These are phyloP conservation scores for Termitomyces sp. DNA, from an alignment of 768 basidiomycete species.

Conservation along the genomic window DNA sequence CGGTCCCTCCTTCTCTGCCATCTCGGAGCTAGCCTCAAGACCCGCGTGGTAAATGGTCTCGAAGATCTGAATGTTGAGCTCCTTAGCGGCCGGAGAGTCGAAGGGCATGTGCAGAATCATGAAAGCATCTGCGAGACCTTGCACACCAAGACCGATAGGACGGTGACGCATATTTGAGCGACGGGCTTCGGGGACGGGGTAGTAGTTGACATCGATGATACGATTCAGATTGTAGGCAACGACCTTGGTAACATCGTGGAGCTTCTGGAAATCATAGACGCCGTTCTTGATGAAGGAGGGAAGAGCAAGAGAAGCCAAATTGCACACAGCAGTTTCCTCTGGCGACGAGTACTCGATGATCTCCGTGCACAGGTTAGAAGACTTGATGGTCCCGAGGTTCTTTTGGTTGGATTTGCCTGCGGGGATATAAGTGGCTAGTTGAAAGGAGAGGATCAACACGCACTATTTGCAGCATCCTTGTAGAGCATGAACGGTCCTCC, in stretches of 20 bases:
- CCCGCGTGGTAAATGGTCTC: slow-evolving; percentile 99
- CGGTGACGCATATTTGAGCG: slow-evolving; percentile 96
- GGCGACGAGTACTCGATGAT: slow-evolving; percentile 98
- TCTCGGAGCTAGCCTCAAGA: slow-evolving; percentile 85
- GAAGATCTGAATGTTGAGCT: slow-evolving; percentile 93
- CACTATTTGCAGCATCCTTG: slow-evolving; percentile 94
- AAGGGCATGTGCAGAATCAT: slow-evolving; percentile 97
- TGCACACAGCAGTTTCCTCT: slow-evolving; percentile 98
- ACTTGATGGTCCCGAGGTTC: slow-evolving; percentile 98
- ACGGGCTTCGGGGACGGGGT: slow-evolving; percentile 89
- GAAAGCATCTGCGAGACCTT: slow-evolving; percentile 97
- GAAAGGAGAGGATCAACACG: slow-evolving; percentile 25
- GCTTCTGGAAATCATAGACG: slow-evolving; percentile 89
- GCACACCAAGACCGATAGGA: slow-evolving; percentile 95
- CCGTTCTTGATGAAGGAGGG: slow-evolving; percentile 86
- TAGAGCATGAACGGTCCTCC: slow-evolving; percentile 99
- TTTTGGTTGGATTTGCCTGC: slow-evolving; percentile 96
- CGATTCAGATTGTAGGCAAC: slow-evolving; percentile 91
- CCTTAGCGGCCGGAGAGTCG: slow-evolving; percentile 82
- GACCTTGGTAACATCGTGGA: slow-evolving; percentile 93
- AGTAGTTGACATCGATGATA: slow-evolving; percentile 94
- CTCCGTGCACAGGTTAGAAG: slow-evolving; percentile 97
- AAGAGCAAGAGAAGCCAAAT: slow-evolving; percentile 94
- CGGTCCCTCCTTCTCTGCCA: slow-evolving; percentile 74
- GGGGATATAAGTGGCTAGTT: neutral